These are phyloP conservation scores for Cenococcum geophilum DNA, from an alignment of 495 filamentous ascomycete genomes.

Conservation along the genomic window DNA sequence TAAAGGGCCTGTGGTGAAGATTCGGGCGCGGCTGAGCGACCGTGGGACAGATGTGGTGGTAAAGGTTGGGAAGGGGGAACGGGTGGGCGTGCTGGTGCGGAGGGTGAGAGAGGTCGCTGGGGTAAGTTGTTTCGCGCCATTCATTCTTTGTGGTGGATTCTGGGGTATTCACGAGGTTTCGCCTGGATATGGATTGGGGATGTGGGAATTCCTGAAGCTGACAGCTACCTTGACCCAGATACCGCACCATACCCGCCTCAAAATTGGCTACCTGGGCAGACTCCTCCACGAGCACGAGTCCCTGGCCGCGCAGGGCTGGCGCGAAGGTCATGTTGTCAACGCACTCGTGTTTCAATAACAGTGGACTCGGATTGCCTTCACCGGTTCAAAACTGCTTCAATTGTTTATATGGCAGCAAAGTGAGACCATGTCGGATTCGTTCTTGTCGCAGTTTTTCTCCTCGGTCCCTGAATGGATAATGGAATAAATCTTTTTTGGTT, in stretches of 20 bases:
- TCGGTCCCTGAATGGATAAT: no score
- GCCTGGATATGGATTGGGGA: no score
- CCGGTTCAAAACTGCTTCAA: no score
- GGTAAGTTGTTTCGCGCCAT: conserved; percentile 47
- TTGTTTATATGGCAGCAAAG: no score
- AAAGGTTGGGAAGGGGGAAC: conserved; percentile 53
- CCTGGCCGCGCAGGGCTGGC: conserved; percentile 66
- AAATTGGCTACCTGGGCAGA: conserved; percentile 72
- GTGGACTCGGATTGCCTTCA: background rate
- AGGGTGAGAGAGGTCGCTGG: conserved; percentile 58
- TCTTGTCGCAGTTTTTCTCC: no score
- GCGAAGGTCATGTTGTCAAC: conserved; percentile 68
- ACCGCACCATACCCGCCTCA: conserved; percentile 41
- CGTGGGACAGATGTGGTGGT: conserved; percentile 59
- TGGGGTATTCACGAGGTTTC: no score
- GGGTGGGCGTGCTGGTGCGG: conserved; percentile 54
- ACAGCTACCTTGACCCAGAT: conserved; percentile 4
- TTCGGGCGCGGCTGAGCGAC: conserved; percentile 64
- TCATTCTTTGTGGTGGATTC: no score
- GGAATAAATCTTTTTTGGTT: no score
- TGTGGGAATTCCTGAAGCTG: no score
- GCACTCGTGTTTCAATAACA: conserved; percentile 56
- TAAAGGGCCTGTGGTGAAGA: conserved; percentile 46
- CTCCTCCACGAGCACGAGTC: conserved; percentile 63
- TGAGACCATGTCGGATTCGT: no score